These are phyloP conservation scores for Esteya vermicola DNA, from an alignment of 2,329 filamentous ascomycete species.

Conservation along the genomic window DNA sequence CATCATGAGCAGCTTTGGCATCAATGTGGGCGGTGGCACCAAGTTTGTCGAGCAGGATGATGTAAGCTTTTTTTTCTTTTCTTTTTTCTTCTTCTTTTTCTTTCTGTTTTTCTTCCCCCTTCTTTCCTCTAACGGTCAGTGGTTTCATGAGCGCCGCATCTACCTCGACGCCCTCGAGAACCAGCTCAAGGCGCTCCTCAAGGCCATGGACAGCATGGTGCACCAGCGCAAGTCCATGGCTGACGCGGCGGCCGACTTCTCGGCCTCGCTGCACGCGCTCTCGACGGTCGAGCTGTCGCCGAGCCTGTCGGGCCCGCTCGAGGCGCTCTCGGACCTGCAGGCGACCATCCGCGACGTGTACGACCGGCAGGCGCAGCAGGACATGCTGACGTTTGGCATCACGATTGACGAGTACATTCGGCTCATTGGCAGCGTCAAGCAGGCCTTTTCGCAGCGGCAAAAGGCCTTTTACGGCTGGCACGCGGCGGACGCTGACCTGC, in stretches of 20 bases:
- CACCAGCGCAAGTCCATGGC: constrained; percentile 84
- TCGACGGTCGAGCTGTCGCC: constrained; percentile 88
- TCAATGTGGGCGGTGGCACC: constrained; percentile 63
- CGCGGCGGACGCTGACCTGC: constrained; percentile 72
- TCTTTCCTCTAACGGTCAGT: constrained; percentile 32
- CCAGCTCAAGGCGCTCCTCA: constrained; percentile 78
- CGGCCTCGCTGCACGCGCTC: constrained; percentile 78
- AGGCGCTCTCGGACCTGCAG: constrained; percentile 85
- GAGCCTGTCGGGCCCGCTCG: constrained; percentile 73
- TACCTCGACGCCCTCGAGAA: constrained; percentile 90
- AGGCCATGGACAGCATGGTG: constrained; percentile 88
- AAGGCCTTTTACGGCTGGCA: constrained; percentile 96
- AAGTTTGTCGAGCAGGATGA: constrained; percentile 99
- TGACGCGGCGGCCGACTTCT: constrained; percentile 88
- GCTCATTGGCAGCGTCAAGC: constrained; percentile 87
- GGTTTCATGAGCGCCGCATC: constrained; percentile 93
- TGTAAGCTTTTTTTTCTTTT: constrained; percentile 32
- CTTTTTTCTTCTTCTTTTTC: neutral
- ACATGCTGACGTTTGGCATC: constrained; percentile 89
- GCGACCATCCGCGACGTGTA: constrained; percentile 90
- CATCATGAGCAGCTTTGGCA: constrained; percentile 72
- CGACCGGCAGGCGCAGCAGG: constrained; percentile 91
- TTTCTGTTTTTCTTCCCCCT: no score
- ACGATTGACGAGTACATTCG: constrained; percentile 98
- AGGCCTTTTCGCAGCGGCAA: constrained; percentile 80